Conservation (phyloP, 2,329 filamentous ascomycete genomes). For the Sporothrix inflata region DNA sequence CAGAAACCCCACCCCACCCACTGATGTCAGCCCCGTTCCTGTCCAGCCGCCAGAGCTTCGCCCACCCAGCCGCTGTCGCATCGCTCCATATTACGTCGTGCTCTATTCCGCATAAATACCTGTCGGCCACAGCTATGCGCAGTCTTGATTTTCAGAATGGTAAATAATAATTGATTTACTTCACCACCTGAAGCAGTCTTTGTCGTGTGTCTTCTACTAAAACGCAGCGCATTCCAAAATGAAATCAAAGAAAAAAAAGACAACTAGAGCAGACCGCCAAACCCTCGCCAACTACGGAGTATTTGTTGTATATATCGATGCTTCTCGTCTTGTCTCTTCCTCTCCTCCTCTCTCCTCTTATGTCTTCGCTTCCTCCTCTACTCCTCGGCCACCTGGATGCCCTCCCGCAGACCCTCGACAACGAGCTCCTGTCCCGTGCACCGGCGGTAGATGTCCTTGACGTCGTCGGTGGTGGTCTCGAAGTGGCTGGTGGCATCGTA, state of each 20-base stretch:
- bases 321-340: not conserved
- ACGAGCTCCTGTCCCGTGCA: constrained; percentile 82
- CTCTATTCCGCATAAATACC: not conserved
- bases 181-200: not conserved
- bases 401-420: constrained; percentile 84
- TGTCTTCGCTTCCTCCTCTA: constrained; percentile 41
- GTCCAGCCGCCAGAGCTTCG: constrained; percentile 6
- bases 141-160: too few species aligned
- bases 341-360: not conserved
- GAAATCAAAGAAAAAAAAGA: not conserved
- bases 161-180: too few species aligned
- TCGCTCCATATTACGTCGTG: not conserved
- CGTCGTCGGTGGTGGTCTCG: constrained; percentile 88
- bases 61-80: not conserved
- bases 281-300: not conserved
- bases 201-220: not conserved
- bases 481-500: constrained; percentile 99
- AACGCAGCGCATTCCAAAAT: not conserved
- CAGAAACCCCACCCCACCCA: not conserved
- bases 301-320: constrained; percentile 11
- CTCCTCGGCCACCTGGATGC: constrained; percentile 72
- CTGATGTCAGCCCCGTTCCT: constrained; percentile 13
- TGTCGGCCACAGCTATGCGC: too few species aligned
- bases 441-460: constrained; percentile 88
- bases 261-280: not conserved